A percentile compares a stretch with the other conserved stretches of the same genome.
Evolutionary conservation across 2,329 filamentous ascomycete genomes (phyloP).

Genomic region (Zasmidium citrigriseum): DNA sequence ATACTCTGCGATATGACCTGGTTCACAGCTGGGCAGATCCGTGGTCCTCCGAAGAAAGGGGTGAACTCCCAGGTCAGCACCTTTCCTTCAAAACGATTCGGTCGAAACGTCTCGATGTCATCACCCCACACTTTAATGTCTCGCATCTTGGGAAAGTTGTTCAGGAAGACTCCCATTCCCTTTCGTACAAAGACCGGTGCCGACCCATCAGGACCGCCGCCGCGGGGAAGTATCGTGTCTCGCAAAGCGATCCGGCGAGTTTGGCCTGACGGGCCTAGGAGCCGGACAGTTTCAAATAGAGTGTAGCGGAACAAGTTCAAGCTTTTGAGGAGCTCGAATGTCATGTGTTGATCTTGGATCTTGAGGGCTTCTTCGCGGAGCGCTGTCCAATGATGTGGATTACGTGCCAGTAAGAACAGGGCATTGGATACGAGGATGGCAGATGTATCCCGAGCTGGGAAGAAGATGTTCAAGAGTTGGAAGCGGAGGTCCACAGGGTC

Average conservation of each 20-base stretch:
- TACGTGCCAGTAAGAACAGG: conserved; percentile 6
- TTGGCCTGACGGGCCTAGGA: neutral
- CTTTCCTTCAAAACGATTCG: conserved; percentile 1
- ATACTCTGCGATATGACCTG: conserved; percentile 2
- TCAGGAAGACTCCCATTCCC: neutral
- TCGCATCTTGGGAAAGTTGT: conserved; percentile 2
- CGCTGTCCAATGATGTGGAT: conserved; percentile 4
- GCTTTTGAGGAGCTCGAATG: conserved; percentile 1
- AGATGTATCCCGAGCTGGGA: conserved; percentile 3
- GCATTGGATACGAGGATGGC: neutral
- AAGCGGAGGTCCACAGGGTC: conserved; percentile 5
- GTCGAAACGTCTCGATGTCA: conserved; percentile 1
- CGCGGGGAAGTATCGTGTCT: conserved; percentile 3
- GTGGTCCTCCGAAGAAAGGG: conserved; percentile 3
- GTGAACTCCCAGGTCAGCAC: conserved; percentile 1
- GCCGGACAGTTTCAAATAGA: neutral
- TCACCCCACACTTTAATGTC: conserved; percentile 1
- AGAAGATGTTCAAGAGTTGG: conserved; percentile 10
- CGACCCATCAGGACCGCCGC: conserved; percentile 6
- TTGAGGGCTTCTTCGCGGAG: conserved; percentile 1
- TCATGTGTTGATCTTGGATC: conserved; percentile 1
- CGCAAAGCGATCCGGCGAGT: neutral
- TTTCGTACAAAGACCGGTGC: conserved; percentile 4
- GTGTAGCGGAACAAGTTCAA: neutral
- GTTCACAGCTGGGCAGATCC: conserved; percentile 1